Evolutionary conservation across 192 early-diverging fungal species (phyloP), one percentile per base, ranked within the genome.

Genomic region (Cetraspora pellucida): DNA sequence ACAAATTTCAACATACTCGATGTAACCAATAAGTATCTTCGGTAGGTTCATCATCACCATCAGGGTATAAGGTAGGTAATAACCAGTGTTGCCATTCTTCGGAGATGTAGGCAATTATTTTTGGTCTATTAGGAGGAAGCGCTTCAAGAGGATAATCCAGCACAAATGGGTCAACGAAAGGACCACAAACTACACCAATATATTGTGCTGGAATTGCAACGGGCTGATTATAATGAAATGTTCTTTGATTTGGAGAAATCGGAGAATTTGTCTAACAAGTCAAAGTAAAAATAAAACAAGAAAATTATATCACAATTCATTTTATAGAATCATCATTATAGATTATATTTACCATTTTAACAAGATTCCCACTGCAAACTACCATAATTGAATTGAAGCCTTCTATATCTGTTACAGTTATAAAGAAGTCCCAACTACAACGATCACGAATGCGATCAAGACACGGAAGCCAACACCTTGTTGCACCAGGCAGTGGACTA

Each of bases 381-480:
- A 91, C 91, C 1, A 82, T 82, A 13, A 86, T 84, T 30, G 87
- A 82, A 60, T 86, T 79, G 31, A 84, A 65, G 66, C 86, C 81
- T 52, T 86, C 69, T 77, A 89, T 83, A 76, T 85, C 81, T 17
- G 92, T 89, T 17, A 94, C 89, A 7, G 89, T 88, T 64, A 90
- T 91, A 44, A 90, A 87, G 77, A 95, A 82, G 72, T 94, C 93
- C 94, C 94, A 95, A 11, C 93, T 94, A 27, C 86, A 89, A 67
- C 90, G 75, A 31, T 90, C 90, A 31, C 86, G 81, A 27, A 90
- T 64, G 21, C 80, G 77, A 77, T 95, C 93, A 49, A 94, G 74
- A 66, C 93, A 95, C 16, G 94, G 94, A 47, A 95, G 79, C 93
- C 93, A 95, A 45, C 84, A 66, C 8, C 94, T 87, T 9, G 93